Evolutionary conservation across 2,329 filamentous ascomycete species (phyloP), one percentile per base, ranked within the genome.

Genomic region (Aspergillus pseudotamarii): DNA sequence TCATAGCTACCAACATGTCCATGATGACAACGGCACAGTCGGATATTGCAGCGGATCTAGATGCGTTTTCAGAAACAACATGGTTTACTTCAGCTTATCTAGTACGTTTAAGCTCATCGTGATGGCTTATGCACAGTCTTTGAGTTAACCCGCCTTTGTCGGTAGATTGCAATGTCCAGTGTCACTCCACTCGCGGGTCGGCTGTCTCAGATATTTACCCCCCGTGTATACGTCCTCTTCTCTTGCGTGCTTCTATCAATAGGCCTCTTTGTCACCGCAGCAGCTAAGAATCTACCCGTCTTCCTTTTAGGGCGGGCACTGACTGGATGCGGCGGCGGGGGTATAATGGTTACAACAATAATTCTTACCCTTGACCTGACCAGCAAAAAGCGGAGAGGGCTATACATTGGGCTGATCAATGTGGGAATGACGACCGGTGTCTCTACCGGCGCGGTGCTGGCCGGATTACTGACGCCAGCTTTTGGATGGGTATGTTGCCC

Each of bases 31-130:
- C 93, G 61, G 91, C 90, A 1, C 92, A 95, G 78, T 91, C 89
- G 9, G 83, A 83, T 57, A 92, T 96, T 67, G 91, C 92, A 2
- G 85, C 84, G 9, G 91, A 94, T 67, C 82, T 96, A 2, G 83
- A 91, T 76, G 87, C 91, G 1, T 93, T 92, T 71, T 87, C 89
- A 61, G 81, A 88, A 60, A 88, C 88, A 41, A 91, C 88, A 76
- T 96, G 92, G 92, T 93, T 95, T 74, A 93, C 90, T 9, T 92
- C 90, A 36, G 84, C 89, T 2, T 96, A 92, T 73, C 82, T 95
- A 75, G 80, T 82, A 74, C 60, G 66, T 11, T 11, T 16, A 51
- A 21, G 8, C 9, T 6, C 60, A 23, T n/a, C 6, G 2, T n/a
- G 0, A 43, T 21, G 6, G 16, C 23, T 32, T 11, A 6, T 50